Evolutionary conservation across 768 basidiomycete species (phyloP), one percentile per base, ranked within the genome.

Genomic region (Amanita molliuscula): DNA sequence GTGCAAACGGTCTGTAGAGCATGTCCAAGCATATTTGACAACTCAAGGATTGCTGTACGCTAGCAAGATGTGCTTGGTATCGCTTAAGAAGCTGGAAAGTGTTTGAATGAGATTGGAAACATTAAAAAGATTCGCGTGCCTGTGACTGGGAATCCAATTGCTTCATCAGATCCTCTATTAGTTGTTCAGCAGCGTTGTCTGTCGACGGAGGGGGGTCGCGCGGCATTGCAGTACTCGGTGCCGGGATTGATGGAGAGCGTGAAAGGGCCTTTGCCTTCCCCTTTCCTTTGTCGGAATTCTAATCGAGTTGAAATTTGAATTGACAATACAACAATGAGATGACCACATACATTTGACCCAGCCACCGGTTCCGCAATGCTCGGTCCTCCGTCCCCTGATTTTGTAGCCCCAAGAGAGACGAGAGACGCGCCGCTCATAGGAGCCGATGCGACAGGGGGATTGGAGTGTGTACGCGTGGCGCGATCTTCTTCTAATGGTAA

Each of bases 11-110:
- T 54, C 76, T 78, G 61, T 83, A 71, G 61, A 90, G 70, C 20
- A 85, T 67, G 56, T 88, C 85, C 23, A 88, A 69, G 59, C 88
- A 90, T 53, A 90, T 82, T 61, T 88, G 84, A 53, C 88, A 90
- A 10, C 78, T 84, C 21, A 87, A 62, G 0, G 81, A 73, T 53
- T 83, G 79, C 7, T 80, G 77, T 37, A 86, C 56, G 50, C 78
- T 69, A 3, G 61, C 60, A n/a, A 85, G 56, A 20, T 79, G 65
- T 7, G 66, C 56, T 65, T 81, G 71, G 54, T 88, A 79, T 53
- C 69, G 69, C 18, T 66, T 56, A 35, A 84, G 64, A 50, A 78
- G 62, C 78, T 80, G 47, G 3, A 53, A 21, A 31, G 51, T 44
- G 38, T 37, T 6, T 23, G 44, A 40, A 38, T 51, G 51, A 31